Conservation (phyloP, 2,329 filamentous ascomycete genomes). For the Paraphoma sp. region DNA sequence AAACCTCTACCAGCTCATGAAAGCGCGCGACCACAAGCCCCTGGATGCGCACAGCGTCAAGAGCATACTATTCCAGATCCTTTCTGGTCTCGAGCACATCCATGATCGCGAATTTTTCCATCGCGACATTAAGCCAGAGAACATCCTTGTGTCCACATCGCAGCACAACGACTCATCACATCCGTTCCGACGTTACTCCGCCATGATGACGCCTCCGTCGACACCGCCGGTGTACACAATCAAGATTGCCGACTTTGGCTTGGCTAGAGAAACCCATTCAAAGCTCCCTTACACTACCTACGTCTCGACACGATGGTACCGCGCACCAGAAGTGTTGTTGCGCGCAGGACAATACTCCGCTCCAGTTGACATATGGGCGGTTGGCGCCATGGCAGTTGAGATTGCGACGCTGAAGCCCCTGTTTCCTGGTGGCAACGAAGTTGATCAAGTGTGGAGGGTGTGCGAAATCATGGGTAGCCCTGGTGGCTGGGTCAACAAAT, state of each 20-base stretch:
- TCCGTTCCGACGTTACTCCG: conserved; percentile 90
- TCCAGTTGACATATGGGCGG: conserved; percentile 97
- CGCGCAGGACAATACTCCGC: conserved; percentile 96
- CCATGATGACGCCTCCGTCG: conserved; percentile 90
- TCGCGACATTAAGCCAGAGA: conserved; percentile 98
- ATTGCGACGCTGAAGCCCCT: conserved; percentile 95
- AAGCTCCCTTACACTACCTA: conserved; percentile 98
- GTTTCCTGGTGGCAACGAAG: conserved; percentile 97
- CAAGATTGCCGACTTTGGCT: conserved; percentile 97
- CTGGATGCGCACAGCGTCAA: conserved; percentile 92
- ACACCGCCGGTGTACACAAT: conserved; percentile 94
- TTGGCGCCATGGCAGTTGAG: conserved; percentile 98
- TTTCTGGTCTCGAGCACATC: conserved; percentile 95
- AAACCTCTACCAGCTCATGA: conserved; percentile 98
- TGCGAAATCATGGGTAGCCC: conserved; percentile 99
- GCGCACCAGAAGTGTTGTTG: conserved; percentile 90
- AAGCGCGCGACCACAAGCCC: conserved; percentile 92
- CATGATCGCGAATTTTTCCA: conserved; percentile 98
- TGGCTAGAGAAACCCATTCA: conserved; percentile 96
- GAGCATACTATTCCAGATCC: conserved; percentile 96
- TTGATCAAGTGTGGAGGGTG: conserved; percentile 98
- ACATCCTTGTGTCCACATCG: conserved; percentile 95
- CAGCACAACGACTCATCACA: conserved; percentile 80
- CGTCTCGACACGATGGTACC: conserved; percentile 95
- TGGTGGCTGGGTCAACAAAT: conserved; percentile 96